phyloP scores from a whole-genome alignment of 2,329 filamentous ascomycete species.

The Paracoccidioides brasiliensis region DNA sequence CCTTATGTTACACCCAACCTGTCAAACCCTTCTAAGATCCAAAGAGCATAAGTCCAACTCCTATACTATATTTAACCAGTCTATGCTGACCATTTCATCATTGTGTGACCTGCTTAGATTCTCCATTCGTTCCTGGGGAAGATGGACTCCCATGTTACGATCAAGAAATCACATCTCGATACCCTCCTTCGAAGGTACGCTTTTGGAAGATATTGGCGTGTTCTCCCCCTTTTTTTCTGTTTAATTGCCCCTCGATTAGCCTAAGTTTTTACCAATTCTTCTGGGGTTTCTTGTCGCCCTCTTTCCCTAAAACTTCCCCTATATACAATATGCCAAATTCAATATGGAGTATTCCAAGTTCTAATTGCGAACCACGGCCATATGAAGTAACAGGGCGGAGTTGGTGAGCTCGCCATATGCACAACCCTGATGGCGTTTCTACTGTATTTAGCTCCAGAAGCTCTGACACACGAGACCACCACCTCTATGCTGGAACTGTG shows the following conservation, averaged over 20 bases:
- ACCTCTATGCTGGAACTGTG: conserved; percentile 14
- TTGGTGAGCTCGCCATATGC: conserved; percentile 2
- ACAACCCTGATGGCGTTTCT: neutral
- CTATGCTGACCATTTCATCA: neutral
- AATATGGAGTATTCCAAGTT: too few relatives aligned
- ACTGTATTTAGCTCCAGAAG: neutral
- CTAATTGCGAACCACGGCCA: neutral
- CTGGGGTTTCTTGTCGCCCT: too few relatives aligned
- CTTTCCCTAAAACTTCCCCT: neutral
- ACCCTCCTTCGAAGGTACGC: conserved; percentile 49
- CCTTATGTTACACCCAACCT: neutral
- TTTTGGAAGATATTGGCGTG: neutral
- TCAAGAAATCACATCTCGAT: conserved; percentile 49
- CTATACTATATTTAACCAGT: neutral
- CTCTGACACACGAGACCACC: neutral
- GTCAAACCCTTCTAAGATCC: neutral
- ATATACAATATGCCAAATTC: neutral
- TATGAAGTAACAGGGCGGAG: conserved; percentile 1
- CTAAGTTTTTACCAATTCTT: too few relatives aligned
- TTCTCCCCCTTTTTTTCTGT: neutral
- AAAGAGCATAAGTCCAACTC: neutral
- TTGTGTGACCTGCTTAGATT: conserved; percentile 1
- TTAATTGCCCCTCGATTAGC: neutral
- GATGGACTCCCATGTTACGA: conserved; percentile 38
- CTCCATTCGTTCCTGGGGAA: neutral